Base-by-base conservation (phyloP, 1,284 basidiomycete genomes). In the Leccinum insolens region DNA sequence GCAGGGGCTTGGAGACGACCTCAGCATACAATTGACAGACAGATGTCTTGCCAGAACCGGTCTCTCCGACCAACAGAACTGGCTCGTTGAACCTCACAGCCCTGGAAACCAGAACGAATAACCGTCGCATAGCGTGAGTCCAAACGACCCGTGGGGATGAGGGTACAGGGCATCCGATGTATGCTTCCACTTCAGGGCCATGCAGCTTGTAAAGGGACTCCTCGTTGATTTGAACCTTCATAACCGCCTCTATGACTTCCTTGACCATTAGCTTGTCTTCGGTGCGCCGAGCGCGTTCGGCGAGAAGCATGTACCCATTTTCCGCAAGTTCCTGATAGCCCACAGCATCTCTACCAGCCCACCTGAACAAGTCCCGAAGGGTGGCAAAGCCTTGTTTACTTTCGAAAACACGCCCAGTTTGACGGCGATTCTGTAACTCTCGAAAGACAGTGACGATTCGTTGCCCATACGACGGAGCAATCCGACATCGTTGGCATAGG, bases 331-430 rank as follows among this genome's bases (percentile, higher is more conserved):
- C 92, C 76, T 99, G 92, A 76, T 98, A 96, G 7, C 93, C 90
- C 57, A 95, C 84, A 2, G 95, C 94, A 68, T 94, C 93, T 68
- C 98, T 86, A 15, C 91, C 91, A 3, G 96, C 98, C 98, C 98
- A 99, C 41, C 98, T 89, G 82, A 99, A 99, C 12, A 99, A 84
- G 78, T 99, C 98, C 69, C 98, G 93, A 11, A 99, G 86, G 2
- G 98, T 99, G 0, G 95, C 98, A 77, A 99, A 99, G 1, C 95
- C 94, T 61, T 97, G 92, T 79, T 97, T 99, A 74, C 95, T 97
- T 81, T 99, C 98, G 77, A 99, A 99, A 55, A 99, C 93, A 22
- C 97, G 89, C 46, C 92, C 89, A 0, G 91, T 88, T 79, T 99
- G 96, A 25, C 98, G 88, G 31, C 95, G 91, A 74, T 94, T 94